Percentiles rank a stretch among this genome's conserved stretches.
These are phyloP conservation scores for Barnettozyma sucrosica DNA, from an alignment of 805 yeast species.

Conservation along the genomic window DNA sequence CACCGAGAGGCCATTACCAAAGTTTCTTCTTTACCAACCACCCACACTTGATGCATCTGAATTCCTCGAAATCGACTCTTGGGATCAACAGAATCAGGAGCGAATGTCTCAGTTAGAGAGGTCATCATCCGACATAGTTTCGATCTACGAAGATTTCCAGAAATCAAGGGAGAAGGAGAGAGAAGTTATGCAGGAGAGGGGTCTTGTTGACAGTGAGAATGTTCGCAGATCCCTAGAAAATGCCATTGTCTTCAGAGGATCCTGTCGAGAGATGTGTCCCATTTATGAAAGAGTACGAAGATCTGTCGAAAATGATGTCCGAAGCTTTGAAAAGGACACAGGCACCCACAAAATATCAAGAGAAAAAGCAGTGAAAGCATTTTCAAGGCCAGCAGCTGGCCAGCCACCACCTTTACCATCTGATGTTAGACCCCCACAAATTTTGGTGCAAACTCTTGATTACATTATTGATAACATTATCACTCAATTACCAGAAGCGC, in stretches of 20 bases:
- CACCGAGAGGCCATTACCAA: slow-evolving; percentile 28
- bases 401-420: slow-evolving; percentile 97
- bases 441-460: slow-evolving; percentile 59
- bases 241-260: slow-evolving; percentile 82
- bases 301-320: slow-evolving; percentile 80
- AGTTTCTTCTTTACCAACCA: slow-evolving; percentile 32
- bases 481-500: slow-evolving; percentile 71
- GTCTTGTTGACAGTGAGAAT: slow-evolving; percentile 84
- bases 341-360: slow-evolving; percentile 51
- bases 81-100: slow-evolving; percentile 75
- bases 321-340: slow-evolving; percentile 61
- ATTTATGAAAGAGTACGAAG: slow-evolving; percentile 85
- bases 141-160: slow-evolving; percentile 70
- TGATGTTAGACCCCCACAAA: slow-evolving; percentile 90
- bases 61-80: slow-evolving; percentile 36
- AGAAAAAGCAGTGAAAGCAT: slow-evolving; percentile 74
- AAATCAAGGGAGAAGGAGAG: slow-evolving; percentile 72
- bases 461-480: slow-evolving; percentile 64
- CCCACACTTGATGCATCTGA: slow-evolving; percentile 29
- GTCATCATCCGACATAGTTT: slow-evolving; percentile 52
- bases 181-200: slow-evolving; percentile 67
- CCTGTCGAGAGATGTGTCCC: slow-evolving; percentile 95
- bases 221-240: slow-evolving; percentile 76
- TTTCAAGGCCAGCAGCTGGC: slow-evolving; percentile 96
- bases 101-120: slow-evolving; percentile 50